Percentiles rank a stretch among this genome's conserved stretches.
Conservation (phyloP, 1,284 basidiomycete species). For the Porphyrellus sp. region DNA sequence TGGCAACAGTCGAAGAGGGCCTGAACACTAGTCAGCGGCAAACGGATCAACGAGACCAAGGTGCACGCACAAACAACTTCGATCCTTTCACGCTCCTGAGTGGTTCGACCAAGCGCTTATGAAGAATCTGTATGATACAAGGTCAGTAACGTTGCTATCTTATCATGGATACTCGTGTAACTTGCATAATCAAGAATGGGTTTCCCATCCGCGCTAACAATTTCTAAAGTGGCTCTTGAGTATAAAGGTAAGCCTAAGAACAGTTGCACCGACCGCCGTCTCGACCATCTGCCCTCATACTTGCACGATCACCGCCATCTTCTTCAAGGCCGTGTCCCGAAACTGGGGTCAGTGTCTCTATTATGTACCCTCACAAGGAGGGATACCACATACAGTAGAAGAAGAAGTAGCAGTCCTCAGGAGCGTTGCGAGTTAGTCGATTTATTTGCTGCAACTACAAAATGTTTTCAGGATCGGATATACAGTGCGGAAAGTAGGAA, state of each 20-base stretch:
- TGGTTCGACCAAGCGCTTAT: conserved; percentile 19
- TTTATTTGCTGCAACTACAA: conserved; percentile 28
- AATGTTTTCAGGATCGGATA: neutral
- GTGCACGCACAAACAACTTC: conserved; percentile 20
- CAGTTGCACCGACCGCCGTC: conserved; percentile 34
- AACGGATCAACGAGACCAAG: neutral
- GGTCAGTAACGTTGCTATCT: neutral
- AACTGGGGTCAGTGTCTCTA: conserved; percentile 9
- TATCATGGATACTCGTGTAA: neutral
- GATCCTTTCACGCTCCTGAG: conserved; percentile 20
- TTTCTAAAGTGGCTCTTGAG: conserved; percentile 19
- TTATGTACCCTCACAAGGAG: neutral
- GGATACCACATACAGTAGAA: conserved; percentile 37
- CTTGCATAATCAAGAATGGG: conserved; percentile 25
- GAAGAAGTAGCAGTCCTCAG: conserved; percentile 35
- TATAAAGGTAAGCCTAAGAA: neutral
- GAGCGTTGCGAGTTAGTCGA: conserved; percentile 25
- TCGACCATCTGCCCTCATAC: conserved; percentile 31
- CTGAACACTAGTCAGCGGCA: conserved; percentile 4
- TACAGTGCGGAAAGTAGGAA: neutral
- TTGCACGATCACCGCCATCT: conserved; percentile 17
- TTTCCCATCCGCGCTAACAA: conserved; percentile 22
- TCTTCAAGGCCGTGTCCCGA: conserved; percentile 37
- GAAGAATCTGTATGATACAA: conserved; percentile 18
- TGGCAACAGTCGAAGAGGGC: conserved; percentile 34